Base-by-base conservation (phyloP, 768 basidiomycete species). In the Tulasnella sp. region DNA sequence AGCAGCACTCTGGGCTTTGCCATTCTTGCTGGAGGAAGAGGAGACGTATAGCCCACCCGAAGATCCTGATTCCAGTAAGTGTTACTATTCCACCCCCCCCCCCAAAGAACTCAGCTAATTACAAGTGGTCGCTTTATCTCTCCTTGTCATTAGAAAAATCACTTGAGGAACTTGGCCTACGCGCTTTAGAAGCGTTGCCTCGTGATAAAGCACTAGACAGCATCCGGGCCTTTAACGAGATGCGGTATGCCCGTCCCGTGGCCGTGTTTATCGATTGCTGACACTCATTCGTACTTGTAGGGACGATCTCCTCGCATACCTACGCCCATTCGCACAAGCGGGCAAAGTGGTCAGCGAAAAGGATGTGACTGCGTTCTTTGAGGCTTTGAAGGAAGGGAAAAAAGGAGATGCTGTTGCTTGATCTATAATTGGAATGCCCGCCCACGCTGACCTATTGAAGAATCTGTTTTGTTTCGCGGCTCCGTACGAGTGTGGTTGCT, bases 21-120 rank as follows among this genome's bases (percentile, higher is more conserved):
- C 90, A 40, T 95, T 89, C 85, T 87, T 96, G 34, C 85, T 94
- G 16, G 89, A 93, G 82, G 95, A 96, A 44, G 72, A 80, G 82
- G 93, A 94, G 60, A 94, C 92, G 0, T 96, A 94, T 81, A 93
- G 94, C 84, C 94, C 93, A 0, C 95, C 94, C 4, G 92, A 94
- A 83, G 95, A 96, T 85, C 94, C 95, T 16, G 95, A 96, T 84
- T 94, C 92, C 81, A 91, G 94, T 92, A 76, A 64, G 85, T 79
- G 16, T 58, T 28, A 14, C n/a, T 22, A 44, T 54, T 31, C 20
- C 20, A 7, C 5, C 60, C 28, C 73, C 7, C 22, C 64, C n/a
- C n/a, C n/a, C n/a, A n/a, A n/a, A 2, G 4, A 22, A 24, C 6
- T 24, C 50, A 46, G 22, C 18, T 41, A 7, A 6, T 41, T 31